phyloP scores from a whole-genome alignment of 1,139 yeast species.

The Scheffersomyces cryptocercus region DNA sequence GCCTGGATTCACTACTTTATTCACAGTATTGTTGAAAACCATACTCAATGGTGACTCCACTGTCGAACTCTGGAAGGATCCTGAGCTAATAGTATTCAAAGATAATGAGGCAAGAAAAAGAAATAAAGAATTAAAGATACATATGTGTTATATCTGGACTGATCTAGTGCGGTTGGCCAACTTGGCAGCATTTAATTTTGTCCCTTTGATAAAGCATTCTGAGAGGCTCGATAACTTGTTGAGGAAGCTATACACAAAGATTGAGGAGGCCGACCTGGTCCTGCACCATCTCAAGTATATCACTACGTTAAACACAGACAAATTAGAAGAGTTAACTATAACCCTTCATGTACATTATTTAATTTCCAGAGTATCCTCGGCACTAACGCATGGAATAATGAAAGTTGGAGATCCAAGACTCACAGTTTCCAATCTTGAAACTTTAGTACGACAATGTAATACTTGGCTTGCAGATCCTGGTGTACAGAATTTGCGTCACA shows the following conservation, averaged over 20 bases:
- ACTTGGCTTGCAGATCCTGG: slow-evolving; percentile 26
- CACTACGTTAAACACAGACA: slow-evolving; percentile 16
- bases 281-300: slow-evolving; percentile 29
- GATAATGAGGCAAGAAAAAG: slow-evolving; percentile 18
- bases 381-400: slow-evolving; percentile 26
- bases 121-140: slow-evolving; percentile 29
- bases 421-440: slow-evolving; percentile 24
- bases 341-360: slow-evolving; percentile 30
- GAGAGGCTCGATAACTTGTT: slow-evolving; percentile 23
- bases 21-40: slow-evolving; percentile 17
- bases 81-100: slow-evolving; percentile 25
- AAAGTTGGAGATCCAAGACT: slow-evolving; percentile 24
- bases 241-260: slow-evolving; percentile 19
- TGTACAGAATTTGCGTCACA: slow-evolving; percentile 14
- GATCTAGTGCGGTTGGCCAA: slow-evolving; percentile 37
- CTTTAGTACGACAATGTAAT: slow-evolving; percentile 25
- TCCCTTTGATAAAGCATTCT: slow-evolving; percentile 24
- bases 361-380: slow-evolving; percentile 25
- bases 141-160: slow-evolving; percentile 38
- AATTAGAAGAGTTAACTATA: slow-evolving; percentile 19
- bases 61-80: slow-evolving; percentile 41
- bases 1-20: slow-evolving; percentile 17
- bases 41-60: slow-evolving; percentile 16
- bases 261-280: slow-evolving; percentile 27
- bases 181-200: slow-evolving; percentile 28